Evolutionary conservation across 2,329 filamentous ascomycete species (phyloP).

Genomic region (Penicillium verrucosum): DNA sequence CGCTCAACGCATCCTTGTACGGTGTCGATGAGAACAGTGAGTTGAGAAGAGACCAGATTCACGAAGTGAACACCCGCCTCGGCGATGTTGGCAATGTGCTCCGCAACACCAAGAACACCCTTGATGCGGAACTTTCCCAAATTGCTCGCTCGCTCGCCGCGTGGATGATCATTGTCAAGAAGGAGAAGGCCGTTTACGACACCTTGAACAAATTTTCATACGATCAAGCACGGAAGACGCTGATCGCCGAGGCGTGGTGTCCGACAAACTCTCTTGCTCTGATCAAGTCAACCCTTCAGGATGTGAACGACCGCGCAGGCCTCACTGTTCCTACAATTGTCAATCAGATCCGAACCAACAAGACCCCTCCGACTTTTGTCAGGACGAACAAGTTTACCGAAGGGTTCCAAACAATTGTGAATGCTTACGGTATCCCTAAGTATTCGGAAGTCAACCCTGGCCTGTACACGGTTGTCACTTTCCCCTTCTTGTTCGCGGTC

Average conservation of each 20-base stretch:
- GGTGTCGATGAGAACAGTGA: constrained; percentile 97
- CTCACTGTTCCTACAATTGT: constrained; percentile 97
- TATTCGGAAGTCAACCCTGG: constrained; percentile 97
- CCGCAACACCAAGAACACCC: constrained; percentile 88
- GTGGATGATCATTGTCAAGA: constrained; percentile 97
- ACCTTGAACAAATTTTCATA: constrained; percentile 96
- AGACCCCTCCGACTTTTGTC: constrained; percentile 94
- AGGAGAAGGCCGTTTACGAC: constrained; percentile 97
- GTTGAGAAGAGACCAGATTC: constrained; percentile 88
- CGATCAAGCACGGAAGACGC: constrained; percentile 87
- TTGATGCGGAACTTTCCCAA: constrained; percentile 88
- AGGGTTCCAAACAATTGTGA: constrained; percentile 97
- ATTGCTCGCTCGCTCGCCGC: constrained; percentile 89
- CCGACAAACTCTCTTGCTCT: constrained; percentile 84
- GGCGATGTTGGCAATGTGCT: constrained; percentile 89
- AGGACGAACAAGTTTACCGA: constrained; percentile 99
- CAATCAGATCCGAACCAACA: constrained; percentile 95
- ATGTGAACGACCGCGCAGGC: constrained; percentile 93
- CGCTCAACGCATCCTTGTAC: constrained; percentile 91
- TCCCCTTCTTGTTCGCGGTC: constrained; percentile 99
- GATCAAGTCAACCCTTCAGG: constrained; percentile 90
- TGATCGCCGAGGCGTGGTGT: constrained; percentile 97
- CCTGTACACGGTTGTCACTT: constrained; percentile 91
- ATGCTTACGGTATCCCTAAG: constrained; percentile 95
- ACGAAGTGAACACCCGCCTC: constrained; percentile 92